Base-by-base conservation (phyloP, 1,284 basidiomycete species). In the Tylopilus orsonianus region DNA sequence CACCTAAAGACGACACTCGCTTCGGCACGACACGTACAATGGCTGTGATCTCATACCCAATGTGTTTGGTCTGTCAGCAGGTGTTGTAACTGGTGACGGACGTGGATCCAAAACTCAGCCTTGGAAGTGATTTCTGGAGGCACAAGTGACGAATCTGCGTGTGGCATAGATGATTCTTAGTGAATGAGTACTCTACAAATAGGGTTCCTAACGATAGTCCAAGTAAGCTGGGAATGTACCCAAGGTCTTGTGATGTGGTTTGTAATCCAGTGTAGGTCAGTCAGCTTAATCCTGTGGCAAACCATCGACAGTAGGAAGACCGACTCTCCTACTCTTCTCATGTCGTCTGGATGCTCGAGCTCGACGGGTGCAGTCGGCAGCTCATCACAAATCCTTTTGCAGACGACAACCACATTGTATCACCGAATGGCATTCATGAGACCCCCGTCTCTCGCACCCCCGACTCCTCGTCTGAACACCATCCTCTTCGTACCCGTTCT, bases 101-200 rank as follows among this genome's bases (percentile, higher is more conserved):
- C 78, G 68, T 92, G 84, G 2, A 68, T 68, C 87, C 92, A 94
- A 67, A 94, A 91, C 40, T 87, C 78, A 7, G 69, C 38, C 60
- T 89, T 93, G 44, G 81, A 81, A 46, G 69, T 72, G 54, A 93
- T 79, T 59, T 75, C 76, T 16, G 73, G 57, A 6, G 91, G 91
- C 7, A 94, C 75, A 18, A 83, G 67, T 5, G 87, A 83, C 13
- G 85, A 77, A 63, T 94, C 91, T 46, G 92, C 90, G 72, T 95
- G 91, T 23, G 85, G 85, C 91, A 93, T 94, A n/a, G n/a, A n/a
- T n/a, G n/a, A n/a, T n/a, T n/a, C n/a, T n/a, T n/a, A n/a, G n/a
- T n/a, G n/a, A n/a, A n/a, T n/a, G n/a, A n/a, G n/a, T n/a, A n/a
- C n/a, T n/a, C n/a, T n/a, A n/a, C n/a, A n/a, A n/a, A n/a, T n/a